Base-by-base conservation (phyloP, 2,329 filamentous ascomycete species). In the Thielaviopsis musarum region DNA sequence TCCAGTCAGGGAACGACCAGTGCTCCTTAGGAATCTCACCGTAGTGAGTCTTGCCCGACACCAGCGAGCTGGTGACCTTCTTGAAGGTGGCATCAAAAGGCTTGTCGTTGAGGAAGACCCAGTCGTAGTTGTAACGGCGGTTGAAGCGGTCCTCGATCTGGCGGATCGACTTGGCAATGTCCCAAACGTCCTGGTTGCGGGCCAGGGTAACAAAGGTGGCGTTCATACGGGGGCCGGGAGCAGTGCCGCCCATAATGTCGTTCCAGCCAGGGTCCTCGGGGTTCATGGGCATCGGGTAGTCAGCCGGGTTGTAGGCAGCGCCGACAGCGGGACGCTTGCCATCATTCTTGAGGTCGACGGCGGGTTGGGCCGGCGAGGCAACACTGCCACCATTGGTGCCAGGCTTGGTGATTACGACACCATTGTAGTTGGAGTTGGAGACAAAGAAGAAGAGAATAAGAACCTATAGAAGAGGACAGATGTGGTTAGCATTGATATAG, bases 141-240 rank as follows among this genome's bases (percentile, higher is more conserved):
- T 98, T 98, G 82, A 98, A 98, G 69, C 93, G 88, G 72, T 98
- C 93, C 74, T 98, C 93, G 60, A 98, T 84, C 69, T 95, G 88
- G 60, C 93, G 88, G 69, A 98, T 98, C 13, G 91, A 96, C 68
- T 89, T 83, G 63, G 90, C 88, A 69, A 98, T 95, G 56, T 98
- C 93, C 93, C 93, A 98, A 28, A 97, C 75, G 69, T 98, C 93
- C 59, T 77, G 79, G 74, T 98, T 98, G 67, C 93, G 85, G 58
- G 93, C 93, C 62, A 98, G 81, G 22, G 91, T 95, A 58, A 98
- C 90, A 68, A 98, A 98, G 12, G 93, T 98, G 56, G 94, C 93
- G 72, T 98, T 98, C 79, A 95, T 88, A 67, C 88, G 87, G 62
- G 83, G 81, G 57, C 85, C 85, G 12, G 81, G 75, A 15, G 80